phyloP scores from a whole-genome alignment of 2,329 filamentous ascomycete species.

The Graphium sp. region DNA sequence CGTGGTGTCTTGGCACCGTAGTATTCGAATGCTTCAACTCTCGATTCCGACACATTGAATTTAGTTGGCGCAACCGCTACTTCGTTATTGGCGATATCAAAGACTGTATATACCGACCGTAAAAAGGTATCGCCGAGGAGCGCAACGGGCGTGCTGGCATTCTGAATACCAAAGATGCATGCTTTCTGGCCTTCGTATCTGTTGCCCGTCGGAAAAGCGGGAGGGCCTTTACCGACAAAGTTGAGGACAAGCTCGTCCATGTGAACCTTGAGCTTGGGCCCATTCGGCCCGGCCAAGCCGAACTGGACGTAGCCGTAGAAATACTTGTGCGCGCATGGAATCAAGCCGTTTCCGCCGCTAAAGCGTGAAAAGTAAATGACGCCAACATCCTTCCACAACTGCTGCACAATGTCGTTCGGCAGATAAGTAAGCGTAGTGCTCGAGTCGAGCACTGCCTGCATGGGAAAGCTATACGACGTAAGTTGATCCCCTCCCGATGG shows the following conservation, averaged over 20 bases:
- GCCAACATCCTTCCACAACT: slow-evolving; percentile 37
- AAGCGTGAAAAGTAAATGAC: slow-evolving; percentile 22
- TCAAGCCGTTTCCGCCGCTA: slow-evolving; percentile 17
- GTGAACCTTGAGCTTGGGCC: slow-evolving; percentile 30
- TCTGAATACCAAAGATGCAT: slow-evolving; percentile 41
- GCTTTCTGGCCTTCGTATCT: slow-evolving; percentile 23
- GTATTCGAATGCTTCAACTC: slow-evolving; percentile 32
- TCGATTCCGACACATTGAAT: slow-evolving; percentile 33
- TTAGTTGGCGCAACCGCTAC: slow-evolving; percentile 35
- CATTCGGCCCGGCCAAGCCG: slow-evolving; percentile 28
- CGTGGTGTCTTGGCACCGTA: slow-evolving; percentile 28
- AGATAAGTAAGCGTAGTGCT: slow-evolving; percentile 59
- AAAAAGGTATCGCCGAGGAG: slow-evolving; percentile 42
- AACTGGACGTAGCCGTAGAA: slow-evolving; percentile 34
- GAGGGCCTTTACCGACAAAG: slow-evolving; percentile 15
- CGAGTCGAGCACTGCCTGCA: slow-evolving; percentile 55
- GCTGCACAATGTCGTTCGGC: slow-evolving; percentile 38
- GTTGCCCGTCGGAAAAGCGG: slow-evolving; percentile 18
- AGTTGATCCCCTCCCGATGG: slow-evolving; percentile 30
- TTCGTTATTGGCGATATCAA: slow-evolving; percentile 40
- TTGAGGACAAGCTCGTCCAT: slow-evolving; percentile 41
- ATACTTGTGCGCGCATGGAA: slow-evolving; percentile 30
- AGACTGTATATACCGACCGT: slow-evolving; percentile 42
- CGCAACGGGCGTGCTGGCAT: slow-evolving; percentile 21
- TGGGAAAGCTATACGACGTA: slow-evolving; percentile 21